Evolutionary conservation across 306 rosid species (phyloP), one percentile per base, ranked within the genome.

Genomic region (Dalbergia oliveri): DNA sequence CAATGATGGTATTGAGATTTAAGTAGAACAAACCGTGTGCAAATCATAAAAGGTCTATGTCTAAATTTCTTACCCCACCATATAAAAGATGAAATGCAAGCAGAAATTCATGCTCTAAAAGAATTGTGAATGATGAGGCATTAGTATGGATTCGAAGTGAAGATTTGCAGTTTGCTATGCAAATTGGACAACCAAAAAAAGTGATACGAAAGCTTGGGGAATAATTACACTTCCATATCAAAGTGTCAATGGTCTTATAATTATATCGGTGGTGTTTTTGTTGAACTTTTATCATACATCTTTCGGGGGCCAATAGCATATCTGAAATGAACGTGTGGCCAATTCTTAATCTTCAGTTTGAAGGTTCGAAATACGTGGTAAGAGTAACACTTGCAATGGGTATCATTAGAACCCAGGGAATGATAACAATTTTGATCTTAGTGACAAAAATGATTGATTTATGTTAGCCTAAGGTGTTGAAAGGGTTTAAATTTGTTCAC

Each of bases 241-340:
- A 79, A 78, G 78, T 78, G 81, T 56, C 80, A 80, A 82, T 44
- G 79, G 66, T 34, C 81, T 26, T 51, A 70, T 80, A 76, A 83
- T 86, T 78, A 79, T 81, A 79, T 73, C 64, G 21, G 84, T 79
- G 71, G 88, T 79, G 89, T 69, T 65, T 59, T 73, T 61, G 18
- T 66, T 49, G 82, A 75, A 83, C 68, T 79, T 83, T 76, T 82
- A 72, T 78, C 84, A 67, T 65, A 23, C 82, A 83, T 34, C 15
- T 70, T 68, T 18, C 15, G 16, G 75, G 75, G 74, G 58, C 82
- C 84, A 85, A 76, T 81, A 49, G n/a, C 80, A 70, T 76, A 75
- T 83, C 87, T 71, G 80, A 81, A 71, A 76, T 77, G 72, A 80
- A 84, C 89, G 85, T 88, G 90, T 86, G 90, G 84, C 77, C 61